Percentiles rank a stretch among this genome's conserved stretches.
phyloP scores from a whole-genome alignment of 352 stramenopile species.

The Pythium dissimile region DNA sequence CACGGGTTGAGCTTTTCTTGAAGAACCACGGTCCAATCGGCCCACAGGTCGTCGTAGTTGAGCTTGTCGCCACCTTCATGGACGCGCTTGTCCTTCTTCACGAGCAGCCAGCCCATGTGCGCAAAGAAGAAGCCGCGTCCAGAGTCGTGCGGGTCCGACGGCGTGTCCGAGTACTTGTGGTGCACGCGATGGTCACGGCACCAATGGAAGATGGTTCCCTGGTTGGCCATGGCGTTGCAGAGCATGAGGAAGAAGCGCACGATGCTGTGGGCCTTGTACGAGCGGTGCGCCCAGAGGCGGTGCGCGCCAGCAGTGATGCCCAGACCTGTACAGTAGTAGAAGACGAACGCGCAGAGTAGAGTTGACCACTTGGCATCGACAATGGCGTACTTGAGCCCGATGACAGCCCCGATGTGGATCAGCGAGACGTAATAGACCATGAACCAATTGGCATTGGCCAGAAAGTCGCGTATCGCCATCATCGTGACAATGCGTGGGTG shows the following conservation, averaged over 20 bases:
- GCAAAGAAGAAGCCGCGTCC: slow-evolving; percentile 98
- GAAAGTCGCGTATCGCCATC: background rate
- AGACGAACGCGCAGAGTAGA: slow-evolving; percentile 84
- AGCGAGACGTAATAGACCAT: slow-evolving; percentile 97
- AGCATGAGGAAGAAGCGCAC: slow-evolving; percentile 97
- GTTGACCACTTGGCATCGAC: slow-evolving; percentile 83
- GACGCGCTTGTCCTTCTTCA: slow-evolving; percentile 96
- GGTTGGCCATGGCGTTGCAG: slow-evolving; percentile 97
- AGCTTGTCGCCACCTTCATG: slow-evolving; percentile 90
- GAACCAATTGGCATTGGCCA: slow-evolving; percentile 90
- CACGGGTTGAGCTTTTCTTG: slow-evolving; percentile 97
- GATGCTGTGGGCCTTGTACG: slow-evolving; percentile 92
- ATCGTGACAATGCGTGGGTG: background rate
- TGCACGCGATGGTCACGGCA: slow-evolving; percentile 97
- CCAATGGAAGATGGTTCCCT: slow-evolving; percentile 99
- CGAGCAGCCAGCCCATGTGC: slow-evolving; percentile 98
- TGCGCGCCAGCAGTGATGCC: slow-evolving; percentile 98
- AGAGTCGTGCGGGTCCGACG: slow-evolving; percentile 94
- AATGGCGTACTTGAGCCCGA: slow-evolving; percentile 79
- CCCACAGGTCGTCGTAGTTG: slow-evolving; percentile 96
- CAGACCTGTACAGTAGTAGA: slow-evolving; percentile 94
- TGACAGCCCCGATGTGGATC: slow-evolving; percentile 89
- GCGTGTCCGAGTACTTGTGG: slow-evolving; percentile 98
- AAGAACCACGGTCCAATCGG: slow-evolving; percentile 94
- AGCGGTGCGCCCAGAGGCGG: slow-evolving; percentile 96